phyloP scores from a whole-genome alignment of 306 rosid genomes.

The Dicorynia guianensis region DNA sequence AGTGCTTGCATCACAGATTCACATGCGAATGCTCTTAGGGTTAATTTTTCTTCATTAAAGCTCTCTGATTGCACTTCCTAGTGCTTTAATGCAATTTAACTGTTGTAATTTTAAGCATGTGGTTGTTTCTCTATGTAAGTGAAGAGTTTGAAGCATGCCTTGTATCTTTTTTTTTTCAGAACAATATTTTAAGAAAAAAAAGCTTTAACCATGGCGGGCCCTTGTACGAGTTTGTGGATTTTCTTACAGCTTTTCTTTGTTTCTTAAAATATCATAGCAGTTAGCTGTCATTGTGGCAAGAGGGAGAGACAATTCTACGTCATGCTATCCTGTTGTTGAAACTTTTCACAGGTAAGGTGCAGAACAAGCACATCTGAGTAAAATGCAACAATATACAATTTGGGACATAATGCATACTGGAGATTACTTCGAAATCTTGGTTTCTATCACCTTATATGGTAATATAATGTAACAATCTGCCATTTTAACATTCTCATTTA shows the following conservation, averaged over 20 bases:
- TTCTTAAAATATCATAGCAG: slow-evolving; percentile 60
- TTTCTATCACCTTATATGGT: too few species aligned
- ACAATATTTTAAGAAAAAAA: not conserved
- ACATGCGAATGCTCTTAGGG: slow-evolving; percentile 16
- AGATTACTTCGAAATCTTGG: too few species aligned
- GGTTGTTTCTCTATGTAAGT: not conserved
- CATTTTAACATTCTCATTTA: too few species aligned
- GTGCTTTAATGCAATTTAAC: too few species aligned
- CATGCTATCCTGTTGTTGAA: slow-evolving; percentile 90
- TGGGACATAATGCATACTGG: not conserved
- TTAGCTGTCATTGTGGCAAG: slow-evolving; percentile 86
- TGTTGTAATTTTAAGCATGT: not conserved
- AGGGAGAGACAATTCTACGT: slow-evolving; percentile 80
- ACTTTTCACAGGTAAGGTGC: slow-evolving; percentile 87
- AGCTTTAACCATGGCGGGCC: not conserved
- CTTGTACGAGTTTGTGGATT: slow-evolving; percentile 19
- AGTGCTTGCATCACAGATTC: slow-evolving; percentile 3
- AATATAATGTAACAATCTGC: too few species aligned
- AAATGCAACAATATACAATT: slow-evolving; percentile 22
- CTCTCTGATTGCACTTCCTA: slow-evolving; percentile 21
- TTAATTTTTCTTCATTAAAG: too few species aligned
- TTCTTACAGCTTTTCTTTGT: not conserved
- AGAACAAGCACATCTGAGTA: not conserved
- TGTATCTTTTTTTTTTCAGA: not conserved
- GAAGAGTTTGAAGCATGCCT: not conserved